These are phyloP conservation scores for Naumovozyma baii DNA, from an alignment of 805 yeast genomes.

Conservation along the genomic window DNA sequence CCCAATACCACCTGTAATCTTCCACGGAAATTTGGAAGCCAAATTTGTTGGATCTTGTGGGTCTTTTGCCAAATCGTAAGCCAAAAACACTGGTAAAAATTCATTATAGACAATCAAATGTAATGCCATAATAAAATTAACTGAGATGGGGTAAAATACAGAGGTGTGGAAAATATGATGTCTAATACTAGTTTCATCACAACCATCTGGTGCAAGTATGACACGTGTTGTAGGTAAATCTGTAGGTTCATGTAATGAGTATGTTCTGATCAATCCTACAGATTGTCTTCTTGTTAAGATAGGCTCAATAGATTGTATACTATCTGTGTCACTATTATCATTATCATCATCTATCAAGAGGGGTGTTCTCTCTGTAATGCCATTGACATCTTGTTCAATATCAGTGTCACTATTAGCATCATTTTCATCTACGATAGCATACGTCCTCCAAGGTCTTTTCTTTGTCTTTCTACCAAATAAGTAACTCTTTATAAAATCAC, in stretches of 20 bases:
- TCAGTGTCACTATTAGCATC: neutral
- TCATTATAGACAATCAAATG: slow-evolving; percentile 43
- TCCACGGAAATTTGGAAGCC: slow-evolving; percentile 38
- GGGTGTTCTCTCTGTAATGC: slow-evolving; percentile 8
- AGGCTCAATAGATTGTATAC: slow-evolving; percentile 19
- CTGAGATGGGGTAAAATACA: slow-evolving; percentile 30
- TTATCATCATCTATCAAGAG: slow-evolving; percentile 9
- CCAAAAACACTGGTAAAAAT: slow-evolving; percentile 46
- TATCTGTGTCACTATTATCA: slow-evolving; percentile 10
- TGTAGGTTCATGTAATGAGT: slow-evolving; percentile 26
- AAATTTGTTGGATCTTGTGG: slow-evolving; percentile 17
- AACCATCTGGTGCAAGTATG: slow-evolving; percentile 11
- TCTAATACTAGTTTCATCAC: slow-evolving; percentile 15
- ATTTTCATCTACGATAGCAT: neutral
- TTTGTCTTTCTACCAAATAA: slow-evolving; percentile 15
- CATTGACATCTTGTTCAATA: neutral
- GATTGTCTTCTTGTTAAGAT: slow-evolving; percentile 29
- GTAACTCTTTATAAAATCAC: slow-evolving; percentile 28
- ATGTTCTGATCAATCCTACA: slow-evolving; percentile 25
- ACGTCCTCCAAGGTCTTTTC: slow-evolving; percentile 23
- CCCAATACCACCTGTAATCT: slow-evolving; percentile 45
- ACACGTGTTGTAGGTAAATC: slow-evolving; percentile 14
- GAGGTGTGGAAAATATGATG: slow-evolving; percentile 25
- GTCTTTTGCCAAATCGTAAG: slow-evolving; percentile 27
- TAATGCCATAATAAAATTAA: slow-evolving; percentile 36